Base-by-base conservation (phyloP, 768 basidiomycete species). In the Phlebiopsis flavidoalba region DNA sequence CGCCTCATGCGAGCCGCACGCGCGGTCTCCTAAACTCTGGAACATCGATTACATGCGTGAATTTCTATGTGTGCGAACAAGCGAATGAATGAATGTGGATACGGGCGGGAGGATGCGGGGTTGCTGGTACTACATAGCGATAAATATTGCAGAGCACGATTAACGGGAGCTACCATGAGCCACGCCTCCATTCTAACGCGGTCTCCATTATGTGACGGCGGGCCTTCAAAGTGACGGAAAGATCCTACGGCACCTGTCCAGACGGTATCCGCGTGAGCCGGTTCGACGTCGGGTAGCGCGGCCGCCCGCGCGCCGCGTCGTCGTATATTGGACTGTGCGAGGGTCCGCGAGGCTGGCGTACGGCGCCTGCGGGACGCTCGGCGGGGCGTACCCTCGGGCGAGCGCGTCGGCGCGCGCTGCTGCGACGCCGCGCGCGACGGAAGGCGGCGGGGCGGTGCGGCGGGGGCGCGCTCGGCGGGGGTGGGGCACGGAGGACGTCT, bases 281-380 rank as follows among this genome's bases (percentile, higher is more conserved):
- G 5, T 36, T 55, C 19, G 35, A 22, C 19, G 40, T 43, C 11
- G n/a, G n/a, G 40, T 24, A n/a, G 10, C 54, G 54, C 54, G 54
- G 43, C 54, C 54, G 37, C 43, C 54, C 54, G 8, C 54, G 54
- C n/a, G 21, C 21, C 5, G 19, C 37, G 40, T 55, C 54, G 37
- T 51, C 58, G 37, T 50, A 59, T n/a, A 4, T 19, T 22, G 14
- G 58, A 59, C 49, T 59, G 33, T 10, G 58, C 58, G 17, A 59
- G 36, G n/a, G 50, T 59, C 49, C 7, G 57, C 46, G 33, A 58
- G 57, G 24, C 22, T 33, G 49, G 35, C 40, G 15, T 59, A 45
- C 21, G 31, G 40, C 31, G 37, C 12, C 12, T 17, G 46, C 46
- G 56, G 56, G 35, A 47, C 50, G 8, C 21, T n/a, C 11, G 57